Evolutionary conservation across 1,284 basidiomycete species (phyloP).

Genomic region (Cerioporus squamosus): DNA sequence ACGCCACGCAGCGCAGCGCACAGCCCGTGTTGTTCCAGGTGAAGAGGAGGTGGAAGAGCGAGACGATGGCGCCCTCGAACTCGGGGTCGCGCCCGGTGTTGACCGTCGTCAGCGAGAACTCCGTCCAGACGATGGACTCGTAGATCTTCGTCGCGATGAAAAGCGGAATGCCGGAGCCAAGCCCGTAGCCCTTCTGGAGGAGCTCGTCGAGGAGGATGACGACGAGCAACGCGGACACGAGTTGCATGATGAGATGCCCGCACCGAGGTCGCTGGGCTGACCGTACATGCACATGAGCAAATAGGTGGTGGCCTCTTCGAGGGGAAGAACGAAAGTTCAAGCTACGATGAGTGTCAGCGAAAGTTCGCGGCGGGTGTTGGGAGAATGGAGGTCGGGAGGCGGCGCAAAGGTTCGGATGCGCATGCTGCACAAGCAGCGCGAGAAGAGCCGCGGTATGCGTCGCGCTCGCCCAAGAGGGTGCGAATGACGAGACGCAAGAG

Average conservation of each 20-base stretch:
- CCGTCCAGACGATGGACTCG: constrained; percentile 99
- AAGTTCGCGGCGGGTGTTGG: too few relatives aligned
- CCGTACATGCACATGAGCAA: constrained; percentile 98
- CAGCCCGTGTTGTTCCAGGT: constrained; percentile 99
- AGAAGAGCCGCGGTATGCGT: too few relatives aligned
- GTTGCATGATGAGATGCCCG: constrained; percentile 97
- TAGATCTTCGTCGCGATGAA: constrained; percentile 99
- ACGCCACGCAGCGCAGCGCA: constrained; percentile 96
- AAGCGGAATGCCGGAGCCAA: constrained; percentile 97
- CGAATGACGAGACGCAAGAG: too few relatives aligned
- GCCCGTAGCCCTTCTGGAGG: constrained; percentile 98
- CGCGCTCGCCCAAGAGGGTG: too few relatives aligned
- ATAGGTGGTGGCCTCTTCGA: constrained; percentile 97
- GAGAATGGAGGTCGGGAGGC: too few relatives aligned
- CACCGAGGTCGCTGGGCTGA: constrained; percentile 91
- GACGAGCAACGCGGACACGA: constrained; percentile 92
- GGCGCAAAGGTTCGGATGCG: too few relatives aligned
- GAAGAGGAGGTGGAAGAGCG: constrained; percentile 97
- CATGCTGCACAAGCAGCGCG: too few relatives aligned
- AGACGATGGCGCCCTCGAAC: constrained; percentile 96
- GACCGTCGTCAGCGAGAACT: constrained; percentile 96
- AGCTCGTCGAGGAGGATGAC: constrained; percentile 99
- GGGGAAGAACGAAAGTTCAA: constrained; percentile 95
- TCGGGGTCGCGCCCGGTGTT: constrained; percentile 99
- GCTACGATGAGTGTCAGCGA: too few relatives aligned